Percentiles rank a stretch among this genome's conserved stretches.
These are phyloP conservation scores for Bassia scoparia DNA, from an alignment of 148 eudicot species.

Conservation along the genomic window DNA sequence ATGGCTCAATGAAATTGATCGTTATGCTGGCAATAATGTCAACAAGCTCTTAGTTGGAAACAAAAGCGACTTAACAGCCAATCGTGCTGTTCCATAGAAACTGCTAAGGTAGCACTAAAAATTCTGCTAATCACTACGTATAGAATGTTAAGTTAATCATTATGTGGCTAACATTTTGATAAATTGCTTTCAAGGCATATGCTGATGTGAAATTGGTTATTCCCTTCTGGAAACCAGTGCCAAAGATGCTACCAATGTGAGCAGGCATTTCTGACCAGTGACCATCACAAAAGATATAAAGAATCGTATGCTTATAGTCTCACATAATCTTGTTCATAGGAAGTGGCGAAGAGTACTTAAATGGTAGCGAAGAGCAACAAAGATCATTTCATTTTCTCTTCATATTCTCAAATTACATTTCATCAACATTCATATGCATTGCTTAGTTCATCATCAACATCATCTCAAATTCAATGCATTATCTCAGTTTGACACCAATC, in stretches of 20 bases:
- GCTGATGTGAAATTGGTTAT: slow-evolving; percentile 48
- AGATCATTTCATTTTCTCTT: too few relatives aligned
- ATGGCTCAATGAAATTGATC: slow-evolving; percentile 57
- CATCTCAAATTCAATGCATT: too few relatives aligned
- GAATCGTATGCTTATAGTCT: slow-evolving; percentile 23
- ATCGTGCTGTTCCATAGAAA: slow-evolving; percentile 47
- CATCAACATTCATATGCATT: too few relatives aligned
- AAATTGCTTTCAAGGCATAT: slow-evolving; percentile 24
- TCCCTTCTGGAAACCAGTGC: slow-evolving; percentile 54
- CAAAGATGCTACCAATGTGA: slow-evolving; percentile 45
- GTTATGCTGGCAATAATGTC: slow-evolving; percentile 49
- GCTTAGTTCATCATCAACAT: too few relatives aligned
- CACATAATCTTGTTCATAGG: background rate
- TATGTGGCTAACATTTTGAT: background rate
- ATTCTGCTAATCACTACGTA: background rate
- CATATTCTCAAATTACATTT: too few relatives aligned
- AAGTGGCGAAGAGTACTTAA: background rate
- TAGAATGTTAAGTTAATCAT: background rate
- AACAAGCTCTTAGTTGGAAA: slow-evolving; percentile 56
- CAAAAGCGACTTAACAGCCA: slow-evolving; percentile 40
- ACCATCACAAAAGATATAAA: slow-evolving; percentile 41
- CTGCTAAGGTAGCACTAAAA: slow-evolving; percentile 36
- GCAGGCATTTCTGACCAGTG: slow-evolving; percentile 43
- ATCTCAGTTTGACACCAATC: too few relatives aligned
- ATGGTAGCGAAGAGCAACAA: too few relatives aligned